Percentiles rank a stretch among this genome's conserved stretches.
These are phyloP conservation scores for Camellia granthamiana DNA, from an alignment of 148 eudicot species.

Conservation along the genomic window DNA sequence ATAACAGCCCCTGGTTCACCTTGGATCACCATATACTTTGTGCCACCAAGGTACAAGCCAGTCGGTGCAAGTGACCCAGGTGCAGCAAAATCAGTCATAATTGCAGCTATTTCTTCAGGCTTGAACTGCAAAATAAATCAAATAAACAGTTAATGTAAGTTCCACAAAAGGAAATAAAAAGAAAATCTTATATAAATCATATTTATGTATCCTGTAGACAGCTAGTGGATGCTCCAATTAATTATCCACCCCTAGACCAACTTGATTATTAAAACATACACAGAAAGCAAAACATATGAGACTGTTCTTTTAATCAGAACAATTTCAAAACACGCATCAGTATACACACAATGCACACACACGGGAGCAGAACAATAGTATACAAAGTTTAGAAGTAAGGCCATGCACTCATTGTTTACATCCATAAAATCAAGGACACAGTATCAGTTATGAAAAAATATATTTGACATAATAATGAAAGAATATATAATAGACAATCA, in stretches of 20 bases:
- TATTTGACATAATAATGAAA: neutral
- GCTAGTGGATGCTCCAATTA: neutral
- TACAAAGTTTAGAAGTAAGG: neutral
- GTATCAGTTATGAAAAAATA: neutral
- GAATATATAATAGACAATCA: neutral
- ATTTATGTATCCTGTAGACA: neutral
- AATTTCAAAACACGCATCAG: neutral
- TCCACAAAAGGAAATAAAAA: neutral
- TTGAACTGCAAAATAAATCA: conserved; percentile 30
- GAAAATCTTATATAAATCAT: neutral
- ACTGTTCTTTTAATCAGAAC: neutral
- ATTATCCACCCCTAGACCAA: neutral
- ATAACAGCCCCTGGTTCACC: conserved; percentile 63
- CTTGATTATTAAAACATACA: too few relatives aligned
- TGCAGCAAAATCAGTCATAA: conserved; percentile 47
- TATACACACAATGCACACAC: neutral
- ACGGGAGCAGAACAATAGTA: neutral
- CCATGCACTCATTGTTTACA: neutral
- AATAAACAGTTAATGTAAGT: neutral
- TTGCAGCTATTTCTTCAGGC: conserved; percentile 33
- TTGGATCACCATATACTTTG: conserved; percentile 71
- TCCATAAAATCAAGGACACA: neutral
- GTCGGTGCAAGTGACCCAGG: conserved; percentile 69
- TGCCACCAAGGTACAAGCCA: conserved; percentile 52
- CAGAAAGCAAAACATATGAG: too few relatives aligned